Conservation (phyloP, 805 yeast genomes). For the Nakazawaea pomicola region DNA sequence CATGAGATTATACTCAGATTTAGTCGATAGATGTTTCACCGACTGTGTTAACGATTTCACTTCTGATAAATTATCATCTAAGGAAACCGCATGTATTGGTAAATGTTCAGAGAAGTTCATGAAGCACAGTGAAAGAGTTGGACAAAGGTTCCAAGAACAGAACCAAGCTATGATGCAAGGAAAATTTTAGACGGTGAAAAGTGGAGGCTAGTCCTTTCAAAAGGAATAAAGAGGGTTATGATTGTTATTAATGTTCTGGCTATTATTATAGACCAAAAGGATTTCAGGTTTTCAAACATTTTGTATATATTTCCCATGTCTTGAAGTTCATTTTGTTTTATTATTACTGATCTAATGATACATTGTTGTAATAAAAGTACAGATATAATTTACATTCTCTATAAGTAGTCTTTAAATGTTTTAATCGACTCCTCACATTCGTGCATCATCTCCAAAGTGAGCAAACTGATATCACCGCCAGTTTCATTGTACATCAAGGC, state of each 20-base stretch:
- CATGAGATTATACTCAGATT: conserved; percentile 92
- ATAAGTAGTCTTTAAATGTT: conserved; percentile 48
- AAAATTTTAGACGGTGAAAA: conserved; percentile 19
- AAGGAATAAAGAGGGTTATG: no score
- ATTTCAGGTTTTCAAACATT: no score
- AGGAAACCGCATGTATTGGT: conserved; percentile 81
- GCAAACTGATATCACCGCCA: conserved; percentile 52
- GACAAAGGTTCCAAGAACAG: conserved; percentile 98
- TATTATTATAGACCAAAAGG: no score
- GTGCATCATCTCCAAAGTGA: conserved; percentile 66
- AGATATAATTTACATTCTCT: neutral
- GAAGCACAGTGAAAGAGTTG: conserved; percentile 97
- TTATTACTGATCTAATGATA: neutral
- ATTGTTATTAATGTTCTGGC: no score
- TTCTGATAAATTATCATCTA: conserved; percentile 75
- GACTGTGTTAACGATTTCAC: conserved; percentile 99
- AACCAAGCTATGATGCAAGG: conserved; percentile 72
- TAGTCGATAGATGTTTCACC: conserved; percentile 94
- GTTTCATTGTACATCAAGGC: conserved; percentile 77
- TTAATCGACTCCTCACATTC: conserved; percentile 55
- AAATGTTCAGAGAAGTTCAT: conserved; percentile 96
- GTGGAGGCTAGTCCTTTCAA: no score
- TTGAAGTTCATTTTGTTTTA: neutral
- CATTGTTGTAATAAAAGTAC: neutral
- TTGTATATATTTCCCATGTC: neutral